Percentiles rank a stretch among this genome's conserved stretches.
Conservation (phyloP, 768 basidiomycete genomes). For the Lentinus brumalis region DNA sequence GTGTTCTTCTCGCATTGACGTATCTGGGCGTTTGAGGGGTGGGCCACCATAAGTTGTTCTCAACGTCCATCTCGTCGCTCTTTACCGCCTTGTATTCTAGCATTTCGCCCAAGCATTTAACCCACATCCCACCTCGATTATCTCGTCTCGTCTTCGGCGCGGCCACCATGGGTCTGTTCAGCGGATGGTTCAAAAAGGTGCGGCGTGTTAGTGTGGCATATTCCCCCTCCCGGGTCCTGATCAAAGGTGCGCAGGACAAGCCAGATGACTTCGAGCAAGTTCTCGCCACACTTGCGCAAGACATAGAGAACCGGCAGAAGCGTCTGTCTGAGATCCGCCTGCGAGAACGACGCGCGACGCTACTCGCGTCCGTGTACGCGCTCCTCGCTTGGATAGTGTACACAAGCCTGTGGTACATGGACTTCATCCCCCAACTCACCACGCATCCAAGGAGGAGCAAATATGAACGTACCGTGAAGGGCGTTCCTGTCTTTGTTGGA, state of each 20-base stretch:
- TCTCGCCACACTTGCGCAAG: slow-evolving; percentile 62
- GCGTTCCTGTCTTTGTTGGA: slow-evolving; percentile 65
- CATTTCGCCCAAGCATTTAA: neutral
- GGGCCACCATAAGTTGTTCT: slow-evolving; percentile 2
- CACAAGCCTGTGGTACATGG: slow-evolving; percentile 72
- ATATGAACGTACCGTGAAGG: slow-evolving; percentile 48
- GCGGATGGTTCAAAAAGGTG: slow-evolving; percentile 21
- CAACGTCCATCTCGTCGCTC: slow-evolving; percentile 5
- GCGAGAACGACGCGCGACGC: slow-evolving; percentile 77
- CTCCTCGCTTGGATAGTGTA: slow-evolving; percentile 74
- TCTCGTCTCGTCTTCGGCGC: neutral
- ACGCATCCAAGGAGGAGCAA: slow-evolving; percentile 26
- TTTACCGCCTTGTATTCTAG: slow-evolving; percentile 16
- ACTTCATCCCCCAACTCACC: slow-evolving; percentile 49
- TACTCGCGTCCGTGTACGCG: slow-evolving; percentile 78
- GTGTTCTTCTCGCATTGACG: slow-evolving; percentile 10
- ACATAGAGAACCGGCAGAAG: slow-evolving; percentile 74
- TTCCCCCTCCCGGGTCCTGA: neutral
- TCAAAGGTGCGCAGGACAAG: slow-evolving; percentile 37
- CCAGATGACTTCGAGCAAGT: slow-evolving; percentile 80
- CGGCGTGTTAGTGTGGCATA: neutral
- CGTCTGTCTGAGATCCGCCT: slow-evolving; percentile 82
- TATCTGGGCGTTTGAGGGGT: neutral
- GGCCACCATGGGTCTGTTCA: slow-evolving; percentile 10
- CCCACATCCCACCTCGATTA: too few relatives aligned